Conservation (phyloP, 225 moss, liverwort and hornwort genomes). For the Physcomitrellopsis africana region DNA sequence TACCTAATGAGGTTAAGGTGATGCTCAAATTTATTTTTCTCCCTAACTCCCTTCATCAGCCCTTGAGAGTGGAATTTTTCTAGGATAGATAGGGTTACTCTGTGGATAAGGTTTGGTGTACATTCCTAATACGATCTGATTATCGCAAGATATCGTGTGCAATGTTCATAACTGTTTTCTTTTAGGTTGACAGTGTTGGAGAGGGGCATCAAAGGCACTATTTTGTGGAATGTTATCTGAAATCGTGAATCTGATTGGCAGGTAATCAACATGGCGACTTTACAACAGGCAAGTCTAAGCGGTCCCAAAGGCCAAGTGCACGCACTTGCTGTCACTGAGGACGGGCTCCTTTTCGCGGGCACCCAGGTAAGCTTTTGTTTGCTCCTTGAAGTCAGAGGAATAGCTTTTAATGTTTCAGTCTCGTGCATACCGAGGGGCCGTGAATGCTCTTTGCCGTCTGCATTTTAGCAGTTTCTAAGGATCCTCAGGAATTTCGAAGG, state of each 20-base stretch:
- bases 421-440: not conserved
- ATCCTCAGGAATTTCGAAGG: no score
- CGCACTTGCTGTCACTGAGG: constrained; percentile 77
- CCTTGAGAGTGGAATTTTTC: no score
- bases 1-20: constrained; percentile 95
- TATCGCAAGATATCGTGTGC: no score
- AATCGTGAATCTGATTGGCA: constrained; percentile 40
- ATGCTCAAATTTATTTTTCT: not conserved
- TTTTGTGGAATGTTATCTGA: constrained; percentile 15
- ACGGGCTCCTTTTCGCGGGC: constrained; percentile 84
- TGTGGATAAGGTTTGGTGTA: no score
- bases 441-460: not conserved
- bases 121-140: no score
- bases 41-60: no score
- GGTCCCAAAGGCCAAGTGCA: constrained; percentile 83
- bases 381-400: not conserved
- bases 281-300: constrained; percentile 75
- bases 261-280: constrained; percentile 87
- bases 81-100: no score
- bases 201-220: no score
- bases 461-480: not conserved
- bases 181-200: no score
- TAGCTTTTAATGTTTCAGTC: not conserved
- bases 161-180: no score
- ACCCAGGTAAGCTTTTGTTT: constrained; percentile 55